phyloP scores from a whole-genome alignment of 805 yeast genomes.

The Wickerhamiella allomyrinae region DNA sequence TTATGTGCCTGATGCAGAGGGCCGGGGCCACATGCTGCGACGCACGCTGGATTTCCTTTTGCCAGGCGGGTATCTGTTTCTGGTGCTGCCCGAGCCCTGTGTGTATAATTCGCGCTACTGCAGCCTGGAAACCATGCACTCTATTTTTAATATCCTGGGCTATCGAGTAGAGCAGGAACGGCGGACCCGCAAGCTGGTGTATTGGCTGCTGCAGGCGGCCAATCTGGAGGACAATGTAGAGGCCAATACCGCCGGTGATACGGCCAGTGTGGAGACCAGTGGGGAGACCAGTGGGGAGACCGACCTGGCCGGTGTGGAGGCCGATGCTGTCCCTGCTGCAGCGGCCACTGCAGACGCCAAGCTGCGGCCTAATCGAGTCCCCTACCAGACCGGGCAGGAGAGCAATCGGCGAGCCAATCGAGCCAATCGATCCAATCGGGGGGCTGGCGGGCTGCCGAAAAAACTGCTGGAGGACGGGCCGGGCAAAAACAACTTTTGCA shows the following conservation, averaged over 20 bases:
- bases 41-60: constrained; percentile 44
- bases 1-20: constrained; percentile 60
- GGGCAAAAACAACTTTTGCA: constrained; percentile 56
- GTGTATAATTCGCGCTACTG: constrained; percentile 69
- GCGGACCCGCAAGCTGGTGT: constrained; percentile 57
- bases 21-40: constrained; percentile 65
- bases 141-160: constrained; percentile 48
- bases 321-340: no score
- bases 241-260: no score
- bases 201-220: constrained; percentile 39
- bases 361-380: no score
- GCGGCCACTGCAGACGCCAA: no score
- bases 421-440: no score
- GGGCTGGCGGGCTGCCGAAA: no score
- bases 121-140: constrained; percentile 29
- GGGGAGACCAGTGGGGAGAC: no score
- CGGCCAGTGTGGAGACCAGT: no score
- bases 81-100: constrained; percentile 86
- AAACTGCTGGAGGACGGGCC: constrained; percentile 41
- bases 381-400: no score
- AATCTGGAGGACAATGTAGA: not conserved
- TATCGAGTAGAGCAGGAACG: constrained; percentile 34
- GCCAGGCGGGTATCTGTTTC: constrained; percentile 32
- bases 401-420: no score
- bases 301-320: no score